Conservation (phyloP, 495 filamentous ascomycete species). For the Penicillium herquei region DNA sequence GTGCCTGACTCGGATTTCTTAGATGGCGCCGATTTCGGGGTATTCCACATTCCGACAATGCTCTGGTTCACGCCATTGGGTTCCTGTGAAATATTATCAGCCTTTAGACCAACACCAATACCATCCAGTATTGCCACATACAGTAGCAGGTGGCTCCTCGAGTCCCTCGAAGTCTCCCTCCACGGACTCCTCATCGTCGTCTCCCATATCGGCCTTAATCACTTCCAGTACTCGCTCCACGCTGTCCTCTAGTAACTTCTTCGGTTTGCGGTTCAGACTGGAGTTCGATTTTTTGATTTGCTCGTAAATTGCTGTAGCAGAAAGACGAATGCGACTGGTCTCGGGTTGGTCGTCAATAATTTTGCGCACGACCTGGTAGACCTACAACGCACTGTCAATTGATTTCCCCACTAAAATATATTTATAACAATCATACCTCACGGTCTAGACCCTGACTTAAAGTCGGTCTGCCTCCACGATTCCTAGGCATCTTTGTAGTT, state of each 20-base stretch:
- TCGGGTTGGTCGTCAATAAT: slow-evolving; percentile 62
- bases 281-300: slow-evolving; percentile 82
- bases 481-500: slow-evolving; percentile 29
- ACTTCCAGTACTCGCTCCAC: slow-evolving; percentile 82
- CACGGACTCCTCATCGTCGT: slow-evolving; percentile 53
- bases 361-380: slow-evolving; percentile 76
- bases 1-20: slow-evolving; percentile 32
- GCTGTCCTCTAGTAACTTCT: slow-evolving; percentile 75
- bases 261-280: slow-evolving; percentile 74
- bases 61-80: slow-evolving; percentile 73
- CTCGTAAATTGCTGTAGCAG: slow-evolving; percentile 66
- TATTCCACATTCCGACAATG: slow-evolving; percentile 67
- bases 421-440: slow-evolving; percentile 41
- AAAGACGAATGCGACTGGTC: slow-evolving; percentile 46
- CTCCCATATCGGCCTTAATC: slow-evolving; percentile 60
- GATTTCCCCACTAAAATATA: not conserved
- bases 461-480: slow-evolving; percentile 43
- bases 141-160: slow-evolving; percentile 38
- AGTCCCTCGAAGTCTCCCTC: slow-evolving; percentile 68
- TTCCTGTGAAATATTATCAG: slow-evolving; percentile 35
- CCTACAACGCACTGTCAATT: slow-evolving; percentile 29
- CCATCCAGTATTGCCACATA: slow-evolving; percentile 16
- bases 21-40: slow-evolving; percentile 31
- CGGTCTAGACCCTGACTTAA: slow-evolving; percentile 54
- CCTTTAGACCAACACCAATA: not conserved